These are phyloP conservation scores for Verticillium longisporum DNA, from an alignment of 2,329 filamentous ascomycete species.

Conservation along the genomic window DNA sequence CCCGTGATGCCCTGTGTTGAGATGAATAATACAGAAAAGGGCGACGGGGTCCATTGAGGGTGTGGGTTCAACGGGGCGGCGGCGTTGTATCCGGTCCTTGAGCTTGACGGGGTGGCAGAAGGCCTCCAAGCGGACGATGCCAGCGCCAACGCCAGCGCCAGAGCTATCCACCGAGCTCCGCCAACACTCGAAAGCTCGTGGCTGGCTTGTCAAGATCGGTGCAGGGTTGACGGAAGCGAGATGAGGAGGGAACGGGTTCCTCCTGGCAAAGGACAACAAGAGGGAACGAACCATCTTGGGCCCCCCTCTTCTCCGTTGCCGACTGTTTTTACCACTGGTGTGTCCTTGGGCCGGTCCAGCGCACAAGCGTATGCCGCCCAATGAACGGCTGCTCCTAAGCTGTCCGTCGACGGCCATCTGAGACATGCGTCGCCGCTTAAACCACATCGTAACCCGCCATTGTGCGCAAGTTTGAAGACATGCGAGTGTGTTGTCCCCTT, in stretches of 20 bases:
- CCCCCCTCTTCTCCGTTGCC: background rate
- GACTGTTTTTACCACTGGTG: background rate
- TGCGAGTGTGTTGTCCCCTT: background rate
- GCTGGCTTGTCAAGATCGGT: background rate
- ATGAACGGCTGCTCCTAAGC: background rate
- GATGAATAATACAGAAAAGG: background rate
- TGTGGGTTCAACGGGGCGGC: background rate
- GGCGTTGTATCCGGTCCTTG: background rate
- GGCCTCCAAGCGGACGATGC: background rate
- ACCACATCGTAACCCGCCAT: background rate
- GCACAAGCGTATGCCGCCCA: conserved; percentile 5
- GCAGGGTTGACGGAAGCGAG: background rate
- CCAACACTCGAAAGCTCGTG: background rate
- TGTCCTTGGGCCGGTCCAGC: background rate
- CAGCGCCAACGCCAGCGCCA: background rate
- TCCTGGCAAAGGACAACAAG: background rate
- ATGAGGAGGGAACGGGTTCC: background rate
- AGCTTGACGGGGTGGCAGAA: background rate
- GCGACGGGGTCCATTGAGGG: background rate
- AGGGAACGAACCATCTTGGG: background rate
- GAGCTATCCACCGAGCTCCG: background rate
- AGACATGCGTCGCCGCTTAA: background rate
- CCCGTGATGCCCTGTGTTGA: background rate
- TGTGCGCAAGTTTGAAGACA: background rate
- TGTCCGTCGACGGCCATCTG: background rate